Evolutionary conservation across 345 rosid species (phyloP).

Genomic region (Hibiscus mutabilis): DNA sequence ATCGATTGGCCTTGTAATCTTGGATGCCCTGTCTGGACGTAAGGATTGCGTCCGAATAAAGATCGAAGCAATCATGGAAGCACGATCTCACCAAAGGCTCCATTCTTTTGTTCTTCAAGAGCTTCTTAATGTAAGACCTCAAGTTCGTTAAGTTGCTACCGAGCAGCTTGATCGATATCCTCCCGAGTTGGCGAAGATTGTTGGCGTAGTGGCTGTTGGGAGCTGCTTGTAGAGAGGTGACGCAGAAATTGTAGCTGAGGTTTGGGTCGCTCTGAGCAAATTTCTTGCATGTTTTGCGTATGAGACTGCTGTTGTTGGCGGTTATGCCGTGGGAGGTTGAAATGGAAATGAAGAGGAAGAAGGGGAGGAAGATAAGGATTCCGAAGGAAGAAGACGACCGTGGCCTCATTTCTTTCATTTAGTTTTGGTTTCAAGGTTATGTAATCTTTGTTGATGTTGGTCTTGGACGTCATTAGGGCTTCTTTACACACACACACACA

Average conservation of each 20-base stretch:
- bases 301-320: conserved; percentile 14
- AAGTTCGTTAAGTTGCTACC: conserved; percentile 33
- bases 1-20: conserved; percentile 31
- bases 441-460: no score
- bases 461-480: no score
- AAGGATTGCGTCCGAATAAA: conserved; percentile 42
- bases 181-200: conserved; percentile 38
- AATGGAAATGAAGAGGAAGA: conserved; percentile 7
- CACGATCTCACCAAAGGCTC: conserved; percentile 26
- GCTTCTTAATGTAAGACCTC: conserved; percentile 20
- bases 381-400: not conserved
- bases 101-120: conserved; percentile 24
- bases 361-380: conserved; percentile 2
- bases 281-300: conserved; percentile 42
- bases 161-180: conserved; percentile 36
- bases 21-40: conserved; percentile 25
- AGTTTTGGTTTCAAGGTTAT: no score
- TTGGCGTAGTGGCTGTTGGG: conserved; percentile 22
- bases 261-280: conserved; percentile 29
- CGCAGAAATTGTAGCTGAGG: conserved; percentile 41
- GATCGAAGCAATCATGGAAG: conserved; percentile 42
- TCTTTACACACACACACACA: no score
- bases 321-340: not conserved
- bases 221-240: conserved; percentile 30
- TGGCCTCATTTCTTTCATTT: conserved; percentile 11